Evolutionary conservation across 106 monocot species (phyloP).

Genomic region (Amphibolis antarctica): DNA sequence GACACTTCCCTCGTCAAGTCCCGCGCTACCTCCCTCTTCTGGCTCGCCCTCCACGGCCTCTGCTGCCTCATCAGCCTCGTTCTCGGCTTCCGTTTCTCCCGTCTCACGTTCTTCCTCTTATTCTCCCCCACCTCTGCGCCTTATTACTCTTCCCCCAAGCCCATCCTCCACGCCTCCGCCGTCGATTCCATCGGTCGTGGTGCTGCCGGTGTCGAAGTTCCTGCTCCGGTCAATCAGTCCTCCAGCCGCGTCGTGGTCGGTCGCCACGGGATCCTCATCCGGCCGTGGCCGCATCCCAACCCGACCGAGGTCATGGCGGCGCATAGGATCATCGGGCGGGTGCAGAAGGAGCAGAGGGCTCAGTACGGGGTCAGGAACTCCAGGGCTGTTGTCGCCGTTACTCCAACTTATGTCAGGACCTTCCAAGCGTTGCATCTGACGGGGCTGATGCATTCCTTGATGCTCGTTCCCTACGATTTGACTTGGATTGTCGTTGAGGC

Average conservation of each 20-base stretch:
- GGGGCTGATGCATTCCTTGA: conserved; percentile 58
- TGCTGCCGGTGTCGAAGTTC: background rate
- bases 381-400: conserved; percentile 44
- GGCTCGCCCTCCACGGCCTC: conserved; percentile 47
- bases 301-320: conserved; percentile 63
- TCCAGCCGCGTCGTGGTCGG: conserved; percentile 71
- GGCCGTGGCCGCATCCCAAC: conserved; percentile 89
- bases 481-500: conserved; percentile 93
- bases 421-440: conserved; percentile 89
- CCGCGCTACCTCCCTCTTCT: conserved; percentile 31
- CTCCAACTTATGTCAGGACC: conserved; percentile 79
- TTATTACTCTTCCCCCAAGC: conserved; percentile 6
- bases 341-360: conserved; percentile 71
- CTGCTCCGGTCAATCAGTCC: conserved; percentile 4
- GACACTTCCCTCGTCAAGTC: background rate
- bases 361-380: conserved; percentile 51
- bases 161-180: conserved; percentile 5
- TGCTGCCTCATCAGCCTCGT: conserved; percentile 62
- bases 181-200: conserved; percentile 23
- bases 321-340: conserved; percentile 63
- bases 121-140: conserved; percentile 33
- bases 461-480: conserved; percentile 54
- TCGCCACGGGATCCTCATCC: conserved; percentile 94
- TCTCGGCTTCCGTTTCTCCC: conserved; percentile 90
- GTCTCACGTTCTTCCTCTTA: conserved; percentile 68